Evolutionary conservation across 202 grass and related monocot species (phyloP).

Genomic region (Saccharum hybrid): DNA sequence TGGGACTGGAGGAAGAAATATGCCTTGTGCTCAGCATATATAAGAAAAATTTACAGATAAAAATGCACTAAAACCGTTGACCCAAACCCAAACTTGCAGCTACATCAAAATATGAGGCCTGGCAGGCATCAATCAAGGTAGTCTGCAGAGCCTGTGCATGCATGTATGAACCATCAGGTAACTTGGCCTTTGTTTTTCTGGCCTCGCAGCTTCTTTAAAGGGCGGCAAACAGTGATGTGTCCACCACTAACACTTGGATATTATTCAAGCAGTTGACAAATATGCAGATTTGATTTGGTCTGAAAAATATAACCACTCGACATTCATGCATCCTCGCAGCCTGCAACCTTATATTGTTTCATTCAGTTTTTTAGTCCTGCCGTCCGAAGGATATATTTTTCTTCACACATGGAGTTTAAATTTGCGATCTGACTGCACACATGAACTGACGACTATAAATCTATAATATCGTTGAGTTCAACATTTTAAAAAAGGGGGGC

Average conservation of each 20-base stretch:
- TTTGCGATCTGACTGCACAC: conserved; percentile 16
- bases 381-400: conserved; percentile 23
- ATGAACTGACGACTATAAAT: conserved; percentile 38
- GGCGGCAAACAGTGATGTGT: conserved; percentile 31
- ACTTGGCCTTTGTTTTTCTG: conserved; percentile 16
- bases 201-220: conserved; percentile 47
- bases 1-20: background rate
- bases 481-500: background rate
- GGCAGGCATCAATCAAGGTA: background rate
- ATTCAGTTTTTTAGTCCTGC: background rate
- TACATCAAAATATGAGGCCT: background rate
- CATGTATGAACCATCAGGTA: conserved; percentile 47
- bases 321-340: conserved; percentile 46
- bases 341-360: conserved; percentile 1
- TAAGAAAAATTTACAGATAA: background rate
- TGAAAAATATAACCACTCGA: conserved; percentile 18
- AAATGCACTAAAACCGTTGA: conserved; percentile 6
- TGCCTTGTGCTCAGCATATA: background rate
- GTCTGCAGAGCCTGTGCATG: conserved; percentile 22
- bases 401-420: background rate
- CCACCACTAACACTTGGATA: conserved; percentile 37
- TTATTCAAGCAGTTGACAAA: conserved; percentile 48
- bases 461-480: background rate
- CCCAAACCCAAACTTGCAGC: background rate
- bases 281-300: conserved; percentile 52